Percentiles rank a stretch among this genome's conserved stretches.
These are phyloP conservation scores for Hymenoscyphus occultus DNA, from an alignment of 2,329 filamentous ascomycete genomes.

Conservation along the genomic window DNA sequence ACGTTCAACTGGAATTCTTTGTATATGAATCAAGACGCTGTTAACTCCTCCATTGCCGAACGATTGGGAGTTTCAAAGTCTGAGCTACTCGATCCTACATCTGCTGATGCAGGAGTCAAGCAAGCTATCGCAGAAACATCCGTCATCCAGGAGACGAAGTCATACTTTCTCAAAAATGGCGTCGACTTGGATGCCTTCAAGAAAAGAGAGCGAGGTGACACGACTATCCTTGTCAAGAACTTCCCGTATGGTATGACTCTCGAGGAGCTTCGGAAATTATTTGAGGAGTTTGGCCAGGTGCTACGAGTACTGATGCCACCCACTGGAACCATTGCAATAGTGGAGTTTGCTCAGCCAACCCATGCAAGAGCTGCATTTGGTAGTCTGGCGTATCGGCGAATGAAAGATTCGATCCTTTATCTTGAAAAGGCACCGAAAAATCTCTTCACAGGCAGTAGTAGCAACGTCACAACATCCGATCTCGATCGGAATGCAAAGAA, in stretches of 20 bases:
- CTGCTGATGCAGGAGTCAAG: constrained; percentile 88
- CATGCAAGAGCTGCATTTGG: constrained; percentile 82
- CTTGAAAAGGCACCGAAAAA: constrained; percentile 89
- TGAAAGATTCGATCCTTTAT: constrained; percentile 89
- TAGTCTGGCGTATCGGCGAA: constrained; percentile 80
- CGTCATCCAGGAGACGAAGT: constrained; percentile 92
- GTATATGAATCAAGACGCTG: constrained; percentile 97
- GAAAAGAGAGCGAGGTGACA: constrained; percentile 77
- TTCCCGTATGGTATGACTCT: constrained; percentile 68
- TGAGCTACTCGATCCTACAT: constrained; percentile 91
- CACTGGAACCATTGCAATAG: constrained; percentile 87
- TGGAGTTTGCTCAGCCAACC: constrained; percentile 76
- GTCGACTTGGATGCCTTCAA: constrained; percentile 93
- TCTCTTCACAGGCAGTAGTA: constrained; percentile 54
- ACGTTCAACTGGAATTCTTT: constrained; percentile 98
- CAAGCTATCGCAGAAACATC: constrained; percentile 96
- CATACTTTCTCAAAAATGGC: constrained; percentile 83
- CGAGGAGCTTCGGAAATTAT: constrained; percentile 52
- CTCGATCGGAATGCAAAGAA: constrained; percentile 22
- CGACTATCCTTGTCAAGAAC: constrained; percentile 89
- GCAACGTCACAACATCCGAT: constrained; percentile 18
- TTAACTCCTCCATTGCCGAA: constrained; percentile 84
- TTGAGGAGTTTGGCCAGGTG: constrained; percentile 67
- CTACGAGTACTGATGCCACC: constrained; percentile 86
- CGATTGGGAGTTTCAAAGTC: constrained; percentile 87